These are phyloP conservation scores for Botrytis squamosa DNA, from an alignment of 2,329 filamentous ascomycete species.

Conservation along the genomic window DNA sequence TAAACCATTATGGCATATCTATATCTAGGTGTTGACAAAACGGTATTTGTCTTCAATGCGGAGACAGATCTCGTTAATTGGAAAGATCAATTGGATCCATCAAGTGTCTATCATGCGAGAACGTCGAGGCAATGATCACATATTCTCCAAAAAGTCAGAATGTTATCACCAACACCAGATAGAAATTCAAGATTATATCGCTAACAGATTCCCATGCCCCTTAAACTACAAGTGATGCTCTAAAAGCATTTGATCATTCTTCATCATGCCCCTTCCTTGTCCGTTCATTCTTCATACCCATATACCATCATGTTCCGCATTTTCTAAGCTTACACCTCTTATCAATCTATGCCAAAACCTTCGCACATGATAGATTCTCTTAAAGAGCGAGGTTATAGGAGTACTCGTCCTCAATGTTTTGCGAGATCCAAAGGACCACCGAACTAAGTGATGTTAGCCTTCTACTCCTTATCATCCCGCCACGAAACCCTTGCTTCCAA, in stretches of 20 bases:
- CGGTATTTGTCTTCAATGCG: not conserved
- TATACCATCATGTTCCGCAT: slow-evolving; percentile 2
- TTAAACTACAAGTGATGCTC: slow-evolving; percentile 21
- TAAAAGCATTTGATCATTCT: slow-evolving; percentile 4
- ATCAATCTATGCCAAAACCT: not conserved
- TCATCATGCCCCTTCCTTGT: not conserved
- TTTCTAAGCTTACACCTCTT: not conserved
- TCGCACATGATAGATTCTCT: not conserved
- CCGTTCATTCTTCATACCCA: slow-evolving; percentile 9
- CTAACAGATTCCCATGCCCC: slow-evolving; percentile 9
- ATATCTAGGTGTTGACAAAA: not conserved
- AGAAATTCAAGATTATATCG: slow-evolving; percentile 15
- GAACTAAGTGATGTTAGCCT: slow-evolving; percentile 45
- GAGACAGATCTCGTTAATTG: not conserved
- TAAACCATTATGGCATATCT: not conserved
- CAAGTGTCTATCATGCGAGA: not conserved
- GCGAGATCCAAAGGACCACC: slow-evolving; percentile 65
- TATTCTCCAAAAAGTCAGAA: not conserved
- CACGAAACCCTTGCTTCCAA: not conserved
- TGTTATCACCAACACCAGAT: not conserved
- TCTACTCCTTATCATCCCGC: not conserved
- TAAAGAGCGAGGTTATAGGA: slow-evolving; percentile 64
- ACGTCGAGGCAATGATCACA: not conserved
- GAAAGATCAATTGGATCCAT: not conserved
- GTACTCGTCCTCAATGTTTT: slow-evolving; percentile 73